Base-by-base conservation (phyloP, 257 asterid species). In the Solanum dulcamara region DNA sequence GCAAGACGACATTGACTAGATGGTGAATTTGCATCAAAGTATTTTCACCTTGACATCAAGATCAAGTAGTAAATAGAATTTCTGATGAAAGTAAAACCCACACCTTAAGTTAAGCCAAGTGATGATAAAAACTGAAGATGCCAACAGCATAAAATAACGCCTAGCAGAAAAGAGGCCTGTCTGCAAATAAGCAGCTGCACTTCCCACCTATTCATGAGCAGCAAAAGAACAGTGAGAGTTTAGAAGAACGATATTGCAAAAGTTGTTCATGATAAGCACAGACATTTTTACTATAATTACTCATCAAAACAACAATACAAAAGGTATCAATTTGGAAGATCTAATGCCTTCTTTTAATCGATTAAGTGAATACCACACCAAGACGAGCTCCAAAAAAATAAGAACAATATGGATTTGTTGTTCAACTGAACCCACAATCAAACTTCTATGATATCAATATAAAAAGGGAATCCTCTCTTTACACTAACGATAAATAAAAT, bases 81-180 rank as follows among this genome's bases (percentile, higher is more conserved):
- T 24, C 48, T 74, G 7, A 38, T 51, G 80, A 86, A 80, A 40
- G 70, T 86, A 53, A 64, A 82, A 10, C 81, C 66, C 90, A 80
- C 32, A 95, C 99, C 99, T 96, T 85, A 96, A 87, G 89, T 95
- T 96, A 85, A 95, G 89, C 99, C 99, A 96, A 74, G 98, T 91
- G 62, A 94, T 93, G 89, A 96, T 64, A 44, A 91, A 91, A 91
- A 92, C 81, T 32, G 97, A 95, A 30, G 98, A 96, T 83, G 89
- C 90, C 89, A 93, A 88, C 48, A 96, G 95, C 81, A 88, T 88
- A 40, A 90, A 60, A 86, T 74, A 94, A 68, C 96, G 98, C 77
- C 89, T 82, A 12, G 89, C 90, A 86, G 90, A 92, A 86, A 77
- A 93, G 37, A 88, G 85, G 46, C 98, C 98, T 0, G 97, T 91